Conservation (phyloP, 2,329 filamentous ascomycete species). For the Botrytis deweyae region DNA sequence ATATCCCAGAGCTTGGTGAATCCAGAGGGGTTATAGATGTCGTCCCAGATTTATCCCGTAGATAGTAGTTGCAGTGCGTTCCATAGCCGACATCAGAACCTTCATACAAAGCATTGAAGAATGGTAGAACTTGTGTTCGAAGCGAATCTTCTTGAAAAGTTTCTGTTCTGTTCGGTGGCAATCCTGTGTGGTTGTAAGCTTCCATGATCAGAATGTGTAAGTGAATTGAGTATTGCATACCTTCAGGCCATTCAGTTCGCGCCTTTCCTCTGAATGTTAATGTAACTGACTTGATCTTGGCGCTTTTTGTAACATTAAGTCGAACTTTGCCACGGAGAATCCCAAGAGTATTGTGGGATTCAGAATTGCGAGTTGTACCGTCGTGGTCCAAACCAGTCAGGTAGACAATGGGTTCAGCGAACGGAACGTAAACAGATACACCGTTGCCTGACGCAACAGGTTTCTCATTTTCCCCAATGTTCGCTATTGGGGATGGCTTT, state of each 20-base stretch:
- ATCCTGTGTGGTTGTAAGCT: slow-evolving; percentile 50
- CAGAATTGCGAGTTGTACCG: slow-evolving; percentile 33
- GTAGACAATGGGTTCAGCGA: slow-evolving; percentile 80
- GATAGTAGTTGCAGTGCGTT: slow-evolving; percentile 58
- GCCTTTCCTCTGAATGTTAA: slow-evolving; percentile 83
- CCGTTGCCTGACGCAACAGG: slow-evolving; percentile 78
- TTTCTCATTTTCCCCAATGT: slow-evolving; percentile 49
- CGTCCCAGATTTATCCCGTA: slow-evolving; percentile 34
- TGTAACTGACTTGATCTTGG: slow-evolving; percentile 89
- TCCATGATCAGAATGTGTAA: background rate
- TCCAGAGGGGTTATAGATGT: slow-evolving; percentile 34
- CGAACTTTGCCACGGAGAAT: slow-evolving; percentile 83
- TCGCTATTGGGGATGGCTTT: slow-evolving; percentile 9
- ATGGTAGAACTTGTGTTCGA: slow-evolving; percentile 84
- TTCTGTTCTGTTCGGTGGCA: slow-evolving; percentile 82
- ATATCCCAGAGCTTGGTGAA: slow-evolving; percentile 30
- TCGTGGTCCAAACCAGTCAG: slow-evolving; percentile 71
- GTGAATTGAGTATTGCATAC: slow-evolving; percentile 49
- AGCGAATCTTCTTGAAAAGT: slow-evolving; percentile 81
- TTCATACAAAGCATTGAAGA: slow-evolving; percentile 78
- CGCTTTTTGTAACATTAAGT: slow-evolving; percentile 79
- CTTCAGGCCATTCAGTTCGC: slow-evolving; percentile 94
- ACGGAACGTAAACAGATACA: slow-evolving; percentile 68
- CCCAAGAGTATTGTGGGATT: slow-evolving; percentile 53
- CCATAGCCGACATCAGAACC: slow-evolving; percentile 59